phyloP scores from a whole-genome alignment of 2,329 filamentous ascomycete genomes.

The Cryphonectria carpinicola region DNA sequence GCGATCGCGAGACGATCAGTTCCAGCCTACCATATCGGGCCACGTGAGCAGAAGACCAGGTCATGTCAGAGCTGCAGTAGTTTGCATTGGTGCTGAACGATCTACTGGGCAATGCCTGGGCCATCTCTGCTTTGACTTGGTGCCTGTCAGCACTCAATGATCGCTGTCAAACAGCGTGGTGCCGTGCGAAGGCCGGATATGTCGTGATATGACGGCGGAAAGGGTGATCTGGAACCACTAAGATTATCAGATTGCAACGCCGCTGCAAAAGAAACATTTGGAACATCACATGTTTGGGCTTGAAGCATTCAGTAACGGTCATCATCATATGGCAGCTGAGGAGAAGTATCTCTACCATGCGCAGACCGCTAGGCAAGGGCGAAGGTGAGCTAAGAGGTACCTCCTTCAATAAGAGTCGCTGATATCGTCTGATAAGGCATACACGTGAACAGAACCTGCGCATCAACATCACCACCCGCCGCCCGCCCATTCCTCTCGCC shows the following conservation, averaged over 20 bases:
- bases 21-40: slow-evolving; percentile 5
- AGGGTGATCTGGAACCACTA: not conserved
- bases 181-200: not conserved
- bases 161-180: not conserved
- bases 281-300: not conserved
- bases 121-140: not conserved
- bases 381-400: not conserved
- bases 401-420: not conserved
- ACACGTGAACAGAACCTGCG: not conserved
- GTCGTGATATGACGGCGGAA: not conserved
- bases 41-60: slow-evolving; percentile 2
- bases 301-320: not conserved
- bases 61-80: slow-evolving; percentile 16
- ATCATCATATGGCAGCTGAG: not conserved
- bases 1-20: not conserved
- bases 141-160: not conserved
- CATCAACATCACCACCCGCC: not conserved
- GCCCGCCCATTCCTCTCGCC: not conserved
- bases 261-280: not conserved
- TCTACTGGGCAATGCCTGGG: not conserved
- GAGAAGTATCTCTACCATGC: not conserved
- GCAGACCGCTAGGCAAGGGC: not conserved
- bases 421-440: not conserved
- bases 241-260: not conserved
- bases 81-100: not conserved